These are phyloP conservation scores for Groenewaldozyma auringiensis DNA, from an alignment of 1,139 yeast species.

Conservation along the genomic window DNA sequence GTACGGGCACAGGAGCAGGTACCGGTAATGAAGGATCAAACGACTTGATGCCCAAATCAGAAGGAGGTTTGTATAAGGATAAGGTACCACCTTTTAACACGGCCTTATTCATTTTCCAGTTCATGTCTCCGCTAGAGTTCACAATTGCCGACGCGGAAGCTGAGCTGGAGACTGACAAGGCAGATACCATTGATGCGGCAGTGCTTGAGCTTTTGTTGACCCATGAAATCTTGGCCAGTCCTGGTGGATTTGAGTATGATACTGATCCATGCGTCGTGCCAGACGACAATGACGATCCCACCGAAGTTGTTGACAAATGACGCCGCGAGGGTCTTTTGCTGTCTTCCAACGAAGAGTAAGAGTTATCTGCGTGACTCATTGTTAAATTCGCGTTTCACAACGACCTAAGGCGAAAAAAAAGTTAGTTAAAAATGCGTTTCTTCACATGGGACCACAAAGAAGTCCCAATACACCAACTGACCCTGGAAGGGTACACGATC, in stretches of 20 bases:
- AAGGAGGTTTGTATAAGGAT: constrained; percentile 27
- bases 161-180: not conserved
- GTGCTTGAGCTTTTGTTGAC: not conserved
- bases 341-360: not conserved
- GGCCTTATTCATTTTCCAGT: constrained; percentile 29
- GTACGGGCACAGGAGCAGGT: not conserved
- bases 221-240: not conserved
- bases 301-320: not conserved
- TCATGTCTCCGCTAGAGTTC: not conserved
- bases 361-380: not conserved
- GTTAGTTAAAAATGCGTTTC: too few relatives aligned
- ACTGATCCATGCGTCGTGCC: not conserved
- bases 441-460: too few relatives aligned
- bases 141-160: constrained; percentile 3
- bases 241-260: not conserved
- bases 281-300: not conserved
- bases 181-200: constrained; percentile 2
- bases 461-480: too few relatives aligned
- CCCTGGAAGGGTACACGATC: too few relatives aligned
- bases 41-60: constrained; percentile 23
- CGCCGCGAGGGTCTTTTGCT: not conserved
- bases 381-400: too few relatives aligned
- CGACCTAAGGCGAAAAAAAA: too few relatives aligned
- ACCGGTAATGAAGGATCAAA: constrained; percentile 22
- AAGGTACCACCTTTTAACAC: constrained; percentile 26